Evolutionary conservation across 139 green algal genomes (phyloP), one percentile per base, ranked within the genome.

Genomic region (Pycnococcus provasolii): DNA sequence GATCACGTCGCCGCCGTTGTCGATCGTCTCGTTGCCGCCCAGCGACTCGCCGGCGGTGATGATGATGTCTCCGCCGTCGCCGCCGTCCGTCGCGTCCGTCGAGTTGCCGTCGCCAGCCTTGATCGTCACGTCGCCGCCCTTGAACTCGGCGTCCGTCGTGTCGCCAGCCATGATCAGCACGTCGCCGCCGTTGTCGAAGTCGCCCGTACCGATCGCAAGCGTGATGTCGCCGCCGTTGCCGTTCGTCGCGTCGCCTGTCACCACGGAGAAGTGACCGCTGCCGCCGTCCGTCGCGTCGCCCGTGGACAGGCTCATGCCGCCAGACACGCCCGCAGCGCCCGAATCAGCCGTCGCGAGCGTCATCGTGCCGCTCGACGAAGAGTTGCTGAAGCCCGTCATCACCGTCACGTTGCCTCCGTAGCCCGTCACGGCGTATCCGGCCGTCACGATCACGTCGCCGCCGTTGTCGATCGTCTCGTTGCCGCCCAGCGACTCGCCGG

Each of bases 31-130:
- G 37, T 43, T 7, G 9, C 52, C 53, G 9, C 3, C 41, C 6
- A 5, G 37, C 11, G 64, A 26, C 13, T 47, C 62, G 50, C 64
- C 64, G 4, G 64, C 62, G 26, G 4, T 45, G 37, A 71, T 26
- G 41, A 61, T 48, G 41, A 71, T 64, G 8, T 40, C 48, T 47
- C 64, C 64, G 43, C 51, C 53, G 11, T 64, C 64, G 43, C 64
- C 64, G 39, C 3, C 37, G n/a, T 52, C 62, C n/a, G 52, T 53
- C 46, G 64, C n/a, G n/a, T n/a, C n/a, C n/a, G n/a, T n/a, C n/a
- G n/a, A n/a, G n/a, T n/a, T n/a, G n/a, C n/a, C n/a, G n/a, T n/a
- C n/a, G n/a, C n/a, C n/a, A n/a, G n/a, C n/a, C n/a, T n/a, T n/a
- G n/a, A n/a, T n/a, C n/a, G n/a, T n/a, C n/a, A n/a, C n/a, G n/a